Base-by-base conservation (phyloP, 148 eudicot genomes). In the Chenopodium album region DNA sequence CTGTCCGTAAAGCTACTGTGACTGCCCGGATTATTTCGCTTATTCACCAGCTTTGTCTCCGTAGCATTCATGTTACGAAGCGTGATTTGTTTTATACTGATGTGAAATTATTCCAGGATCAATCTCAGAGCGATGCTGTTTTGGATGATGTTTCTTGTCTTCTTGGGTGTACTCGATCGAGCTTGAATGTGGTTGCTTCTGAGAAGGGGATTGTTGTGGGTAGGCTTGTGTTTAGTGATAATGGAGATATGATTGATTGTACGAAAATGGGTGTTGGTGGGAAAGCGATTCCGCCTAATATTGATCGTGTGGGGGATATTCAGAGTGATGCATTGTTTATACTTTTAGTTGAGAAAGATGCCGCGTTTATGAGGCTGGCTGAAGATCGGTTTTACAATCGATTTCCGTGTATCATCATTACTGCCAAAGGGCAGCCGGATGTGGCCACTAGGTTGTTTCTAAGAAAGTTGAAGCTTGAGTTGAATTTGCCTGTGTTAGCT, bases 191-290 rank as follows among this genome's bases (percentile, higher is more conserved):
- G 10, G 81, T 94, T 4, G 95, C 98, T 0, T 82, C 98, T 0
- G 98, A 96, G 71, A 96, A 96, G 63, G 99, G 99, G 6, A 97
- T 94, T 0, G 99, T 96, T 37, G 99, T 96, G 0, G 99, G 98
- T 1, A 71, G 99, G 47, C 75, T 96, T 6, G 79, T 87, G 2
- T 96, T 96, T 60, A 96, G 98, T 17, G 97, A 96, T 64, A 90
- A 96, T 41, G 99, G 98, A 0, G 97, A 96, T 78, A 87, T 92
- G 90, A 96, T 96, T 37, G 97, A 96, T 79, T 96, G 99, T 62
- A 96, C 97, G 3, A 91, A 87, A 68, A 96, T 96, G 99, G 99
- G 98, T 2, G 89, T 94, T 75, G 99, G 98, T 0, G 97, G 98
- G 34, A 96, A 96, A 71, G 98, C 98, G 0, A 94, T 94, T 7